A percentile compares a stretch with the other conserved stretches of the same genome.
These are phyloP conservation scores for Tilletia walkeri DNA, from an alignment of 1,284 basidiomycete genomes.

Conservation along the genomic window DNA sequence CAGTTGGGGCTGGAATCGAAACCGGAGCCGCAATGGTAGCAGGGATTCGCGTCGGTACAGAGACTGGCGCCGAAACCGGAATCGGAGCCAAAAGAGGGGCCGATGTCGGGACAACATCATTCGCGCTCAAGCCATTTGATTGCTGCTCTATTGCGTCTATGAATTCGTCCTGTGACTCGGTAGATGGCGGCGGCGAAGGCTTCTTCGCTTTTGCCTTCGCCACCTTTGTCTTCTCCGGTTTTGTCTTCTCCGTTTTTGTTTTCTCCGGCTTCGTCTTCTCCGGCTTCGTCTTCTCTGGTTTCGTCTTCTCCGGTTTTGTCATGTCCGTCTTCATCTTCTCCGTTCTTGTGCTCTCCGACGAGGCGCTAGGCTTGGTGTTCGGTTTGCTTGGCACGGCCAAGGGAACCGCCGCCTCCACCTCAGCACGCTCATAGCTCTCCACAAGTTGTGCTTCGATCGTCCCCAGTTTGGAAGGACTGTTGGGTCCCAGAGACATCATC, in stretches of 20 bases:
- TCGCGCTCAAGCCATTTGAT: no score
- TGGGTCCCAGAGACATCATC: background rate
- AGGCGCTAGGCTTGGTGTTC: background rate
- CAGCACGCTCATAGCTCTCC: slow-evolving; percentile 15
- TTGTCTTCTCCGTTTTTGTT: no score
- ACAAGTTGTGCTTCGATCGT: slow-evolving; percentile 9
- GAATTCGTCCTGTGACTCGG: no score
- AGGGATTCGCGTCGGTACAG: no score
- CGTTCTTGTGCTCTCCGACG: background rate
- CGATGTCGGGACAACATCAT: no score
- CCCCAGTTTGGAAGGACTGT: background rate
- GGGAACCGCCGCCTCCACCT: slow-evolving; percentile 8
- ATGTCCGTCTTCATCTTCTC: no score
- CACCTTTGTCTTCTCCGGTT: background rate
- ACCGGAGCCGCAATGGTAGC: no score
- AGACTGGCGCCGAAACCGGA: no score
- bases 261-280: background rate
- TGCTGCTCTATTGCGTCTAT: no score
- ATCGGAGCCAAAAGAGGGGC: no score
- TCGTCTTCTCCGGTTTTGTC: background rate
- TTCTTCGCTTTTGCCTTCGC: background rate
- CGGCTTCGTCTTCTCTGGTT: background rate
- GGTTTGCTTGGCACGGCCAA: background rate
- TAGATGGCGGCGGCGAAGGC: no score
- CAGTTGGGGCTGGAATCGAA: background rate